Evolutionary conservation across 768 basidiomycete species (phyloP), one percentile per base, ranked within the genome.

Genomic region (Tulasnella sp.): DNA sequence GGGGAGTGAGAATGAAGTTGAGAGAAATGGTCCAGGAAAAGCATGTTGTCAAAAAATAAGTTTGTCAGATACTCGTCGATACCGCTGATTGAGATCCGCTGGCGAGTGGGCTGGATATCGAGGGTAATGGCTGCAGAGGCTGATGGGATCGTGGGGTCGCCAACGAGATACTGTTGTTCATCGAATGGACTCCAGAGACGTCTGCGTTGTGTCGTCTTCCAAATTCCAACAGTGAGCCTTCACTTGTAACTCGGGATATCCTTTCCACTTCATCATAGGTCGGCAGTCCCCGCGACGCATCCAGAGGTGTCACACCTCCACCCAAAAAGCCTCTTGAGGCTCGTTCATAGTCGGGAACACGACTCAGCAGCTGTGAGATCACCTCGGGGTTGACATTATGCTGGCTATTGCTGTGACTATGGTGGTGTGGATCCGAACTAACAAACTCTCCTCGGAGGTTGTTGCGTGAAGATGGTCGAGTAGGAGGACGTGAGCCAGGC

Each of bases 251-350:
- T 29, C 49, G 22, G 35, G 34, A 20, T 19, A 48, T 37, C 20
- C 35, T 33, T 31, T 68, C 67, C 9, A 75, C 75, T 61, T 89
- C 89, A 58, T 87, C 88, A 58, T 98, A 98, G 33, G 79, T 84
- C 41, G 92, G 92, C 58, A 93, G 61, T 5, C 84, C 88, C 24
- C 69, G 70, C 69, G 81, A 71, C 58, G 83, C 81, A 59, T 72
- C 72, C 60, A 90, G 64, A 13, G 93, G 90, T 8, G 83, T 79
- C n/a, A 92, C 81, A 4, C 91, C 90, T 3, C 74, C 76, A 5
- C 91, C 91, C 24, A 92, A 72, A 65, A 92, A 93, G 5, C 90
- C 91, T 12, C 83, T 70, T 55, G 81, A 78, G 2, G 92, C 88
- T 40, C 86, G 73, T 16, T 73, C 73, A 64, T 98, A 98, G 57